phyloP scores from a whole-genome alignment of 768 basidiomycete species.

The Rhizopogon vinicolor region DNA sequence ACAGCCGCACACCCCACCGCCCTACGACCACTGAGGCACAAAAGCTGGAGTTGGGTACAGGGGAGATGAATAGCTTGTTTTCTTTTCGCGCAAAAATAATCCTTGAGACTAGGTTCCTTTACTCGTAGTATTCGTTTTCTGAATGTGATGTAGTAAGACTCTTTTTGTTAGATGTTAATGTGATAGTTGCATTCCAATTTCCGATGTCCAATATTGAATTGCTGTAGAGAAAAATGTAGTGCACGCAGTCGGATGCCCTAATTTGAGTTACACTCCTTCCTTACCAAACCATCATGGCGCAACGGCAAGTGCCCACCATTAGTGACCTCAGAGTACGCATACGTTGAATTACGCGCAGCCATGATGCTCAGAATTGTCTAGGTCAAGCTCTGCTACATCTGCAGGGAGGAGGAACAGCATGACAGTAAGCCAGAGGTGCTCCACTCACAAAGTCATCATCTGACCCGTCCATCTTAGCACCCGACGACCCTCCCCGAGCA shows the following conservation, averaged over 20 bases:
- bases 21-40: constrained; percentile 39
- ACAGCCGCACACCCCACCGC: constrained; percentile 47
- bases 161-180: constrained; percentile 3
- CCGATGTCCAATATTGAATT: neutral
- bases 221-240: neutral
- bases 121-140: constrained; percentile 1
- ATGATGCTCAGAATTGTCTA: constrained; percentile 11
- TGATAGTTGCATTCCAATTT: neutral
- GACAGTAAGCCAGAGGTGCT: constrained; percentile 28
- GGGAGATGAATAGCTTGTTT: neutral
- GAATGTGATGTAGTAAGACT: neutral
- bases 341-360: constrained; percentile 2
- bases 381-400: constrained; percentile 80
- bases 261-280: too few relatives aligned
- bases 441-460: neutral
- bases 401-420: constrained; percentile 63
- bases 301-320: constrained; percentile 26
- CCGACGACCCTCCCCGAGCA: constrained; percentile 42
- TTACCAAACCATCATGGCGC: constrained; percentile 16
- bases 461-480: constrained; percentile 24
- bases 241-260: neutral
- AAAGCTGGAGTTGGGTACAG: neutral
- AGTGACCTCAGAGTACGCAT: constrained; percentile 27
- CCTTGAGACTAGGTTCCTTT: neutral
- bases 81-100: neutral